Base-by-base conservation (phyloP, 208 protist genomes). In the Leishmania turanica region DNA sequence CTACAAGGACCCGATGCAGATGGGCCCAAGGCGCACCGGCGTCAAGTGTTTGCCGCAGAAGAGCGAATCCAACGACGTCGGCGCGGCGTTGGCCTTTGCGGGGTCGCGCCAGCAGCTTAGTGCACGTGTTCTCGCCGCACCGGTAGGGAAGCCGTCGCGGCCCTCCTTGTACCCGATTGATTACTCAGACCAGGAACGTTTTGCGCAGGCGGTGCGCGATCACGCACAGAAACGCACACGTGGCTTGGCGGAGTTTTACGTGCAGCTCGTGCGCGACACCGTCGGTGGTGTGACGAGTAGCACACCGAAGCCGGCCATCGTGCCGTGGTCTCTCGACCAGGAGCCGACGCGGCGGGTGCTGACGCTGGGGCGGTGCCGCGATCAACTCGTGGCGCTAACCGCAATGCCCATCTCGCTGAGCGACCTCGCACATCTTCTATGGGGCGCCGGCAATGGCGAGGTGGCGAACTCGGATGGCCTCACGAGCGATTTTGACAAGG, bases 161-260 rank as follows among this genome's bases (percentile, higher is more conserved):
- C 60, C 60, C 0, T 19, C 68, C 17, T 49, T 58, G 1, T 85
- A 83, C 65, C 75, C 69, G 40, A 80, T 93, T 1, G 81, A 91
- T 49, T 95, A 91, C 82, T 91, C 88, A 5, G 71, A 8, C 7
- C 91, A 91, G 79, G 91, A 95, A 72, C 84, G 85, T 34, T 96
- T 97, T 74, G 88, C 79, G 70, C 91, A 94, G 79, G 84, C 92
- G 69, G 91, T 97, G 77, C 84, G 91, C 27, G 92, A 97, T 58
- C 92, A 95, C 80, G 88, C 80, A 17, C 91, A 95, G 77, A 90
- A 92, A 70, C 88, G 94, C 17, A 80, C 79, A 27, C 84, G 89
- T 53, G 92, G 94, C 17, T 82, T 93, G 21, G 89, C 92, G 0
- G 84, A 87, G 65, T 95, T 97, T 80, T 97, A 96, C 78, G 94